phyloP scores from a whole-genome alignment of 1,284 basidiomycete species.

The Mycosarcoma mackinlayi region DNA sequence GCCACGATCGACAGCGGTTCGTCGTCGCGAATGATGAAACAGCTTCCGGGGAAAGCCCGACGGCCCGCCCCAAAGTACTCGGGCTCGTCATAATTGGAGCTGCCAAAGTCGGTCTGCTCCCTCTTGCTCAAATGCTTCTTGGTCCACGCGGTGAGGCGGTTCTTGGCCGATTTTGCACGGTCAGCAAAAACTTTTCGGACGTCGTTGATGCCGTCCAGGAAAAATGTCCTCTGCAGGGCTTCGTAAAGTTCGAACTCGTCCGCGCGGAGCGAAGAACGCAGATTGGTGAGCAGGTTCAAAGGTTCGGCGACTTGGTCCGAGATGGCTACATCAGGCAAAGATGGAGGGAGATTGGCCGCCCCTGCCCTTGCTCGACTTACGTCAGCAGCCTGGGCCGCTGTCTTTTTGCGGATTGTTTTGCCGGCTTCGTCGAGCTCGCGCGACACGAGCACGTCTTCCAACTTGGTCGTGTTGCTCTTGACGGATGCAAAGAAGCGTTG shows the following conservation, averaged over 20 bases:
- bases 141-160: constrained; percentile 53
- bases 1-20: constrained; percentile 63
- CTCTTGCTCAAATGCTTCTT: constrained; percentile 56
- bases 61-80: constrained; percentile 42
- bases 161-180: constrained; percentile 55
- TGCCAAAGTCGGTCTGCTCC: constrained; percentile 44
- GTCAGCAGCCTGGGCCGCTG: neutral
- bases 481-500: constrained; percentile 57
- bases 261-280: constrained; percentile 40
- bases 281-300: constrained; percentile 39
- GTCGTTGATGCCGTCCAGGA: constrained; percentile 52
- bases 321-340: constrained; percentile 16
- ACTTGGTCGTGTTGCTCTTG: constrained; percentile 46
- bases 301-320: constrained; percentile 35
- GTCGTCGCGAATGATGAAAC: constrained; percentile 55
- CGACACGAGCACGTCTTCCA: constrained; percentile 54
- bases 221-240: constrained; percentile 40
- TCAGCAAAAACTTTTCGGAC: constrained; percentile 56
- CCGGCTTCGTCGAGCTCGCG: constrained; percentile 61
- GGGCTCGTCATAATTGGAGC: constrained; percentile 47
- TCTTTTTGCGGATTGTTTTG: constrained; percentile 46
- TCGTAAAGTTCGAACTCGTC: constrained; percentile 63
- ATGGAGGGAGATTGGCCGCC: neutral
- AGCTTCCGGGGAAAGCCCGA: constrained; percentile 56
- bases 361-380: neutral